These are phyloP conservation scores for Clonostachys chloroleuca DNA, from an alignment of 2,329 filamentous ascomycete species.

Conservation along the genomic window DNA sequence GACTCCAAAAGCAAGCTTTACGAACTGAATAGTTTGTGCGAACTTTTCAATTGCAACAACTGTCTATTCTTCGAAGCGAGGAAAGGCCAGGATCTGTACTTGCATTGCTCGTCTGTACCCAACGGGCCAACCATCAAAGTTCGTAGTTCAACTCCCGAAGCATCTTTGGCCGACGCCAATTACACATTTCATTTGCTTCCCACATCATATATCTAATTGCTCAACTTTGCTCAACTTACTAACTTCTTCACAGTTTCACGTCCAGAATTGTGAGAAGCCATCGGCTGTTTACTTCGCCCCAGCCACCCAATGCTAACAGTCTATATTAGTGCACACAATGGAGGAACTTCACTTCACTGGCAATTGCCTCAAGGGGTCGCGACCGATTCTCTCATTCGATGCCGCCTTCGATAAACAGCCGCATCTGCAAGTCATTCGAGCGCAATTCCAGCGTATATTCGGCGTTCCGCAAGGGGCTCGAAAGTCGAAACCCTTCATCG, in stretches of 20 bases:
- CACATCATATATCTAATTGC: too few species aligned
- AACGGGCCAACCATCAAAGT: slow-evolving; percentile 54
- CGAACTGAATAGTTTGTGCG: slow-evolving; percentile 71
- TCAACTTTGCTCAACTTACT: too few species aligned
- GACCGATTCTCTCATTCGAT: slow-evolving; percentile 90
- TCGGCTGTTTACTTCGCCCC: background rate
- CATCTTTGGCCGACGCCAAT: too few species aligned
- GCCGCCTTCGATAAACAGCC: slow-evolving; percentile 77
- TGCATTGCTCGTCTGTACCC: slow-evolving; percentile 89
- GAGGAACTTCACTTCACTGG: slow-evolving; percentile 95
- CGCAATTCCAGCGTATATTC: slow-evolving; percentile 86
- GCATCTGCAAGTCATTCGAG: slow-evolving; percentile 78
- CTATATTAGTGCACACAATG: slow-evolving; percentile 76
- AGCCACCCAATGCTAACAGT: slow-evolving; percentile 12
- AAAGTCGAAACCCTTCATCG: slow-evolving; percentile 92
- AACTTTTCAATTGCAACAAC: slow-evolving; percentile 90
- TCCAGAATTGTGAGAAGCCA: slow-evolving; percentile 62
- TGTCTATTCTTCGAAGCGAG: slow-evolving; percentile 92
- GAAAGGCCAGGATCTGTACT: slow-evolving; percentile 90
- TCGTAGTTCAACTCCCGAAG: too few species aligned
- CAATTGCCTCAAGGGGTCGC: slow-evolving; percentile 91
- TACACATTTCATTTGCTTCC: too few species aligned
- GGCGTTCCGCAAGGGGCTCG: slow-evolving; percentile 84
- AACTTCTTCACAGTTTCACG: slow-evolving; percentile 47
- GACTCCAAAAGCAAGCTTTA: slow-evolving; percentile 88